Evolutionary conservation across 306 rosid species (phyloP).

Genomic region (Cucurbita maxima): DNA sequence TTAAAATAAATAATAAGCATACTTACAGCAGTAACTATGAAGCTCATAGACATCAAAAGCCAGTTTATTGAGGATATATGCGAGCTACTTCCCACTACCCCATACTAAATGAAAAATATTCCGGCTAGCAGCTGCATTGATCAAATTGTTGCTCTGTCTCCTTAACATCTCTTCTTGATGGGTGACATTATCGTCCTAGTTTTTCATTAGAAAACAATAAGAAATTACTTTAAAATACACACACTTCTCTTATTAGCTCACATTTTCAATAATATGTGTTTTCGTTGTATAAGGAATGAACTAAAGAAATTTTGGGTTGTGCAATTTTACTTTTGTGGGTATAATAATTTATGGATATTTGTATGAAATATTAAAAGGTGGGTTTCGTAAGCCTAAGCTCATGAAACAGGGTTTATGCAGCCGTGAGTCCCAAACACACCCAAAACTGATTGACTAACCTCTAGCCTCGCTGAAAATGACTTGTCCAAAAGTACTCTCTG

Average conservation of each 20-base stretch:
- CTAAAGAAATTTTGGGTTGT: background rate
- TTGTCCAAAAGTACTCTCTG: background rate
- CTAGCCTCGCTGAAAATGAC: background rate
- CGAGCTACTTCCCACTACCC: conserved; percentile 26
- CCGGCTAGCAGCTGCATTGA: conserved; percentile 65
- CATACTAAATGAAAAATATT: conserved; percentile 75
- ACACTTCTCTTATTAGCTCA: background rate
- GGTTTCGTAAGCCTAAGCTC: background rate
- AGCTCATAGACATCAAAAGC: background rate
- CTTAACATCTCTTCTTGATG: conserved; percentile 73
- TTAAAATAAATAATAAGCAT: background rate
- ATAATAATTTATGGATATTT: background rate
- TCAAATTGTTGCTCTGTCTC: conserved; percentile 40
- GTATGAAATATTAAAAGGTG: background rate
- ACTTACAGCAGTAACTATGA: background rate
- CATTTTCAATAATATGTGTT: background rate
- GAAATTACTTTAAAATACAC: background rate
- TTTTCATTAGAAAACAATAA: background rate
- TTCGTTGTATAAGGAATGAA: background rate
- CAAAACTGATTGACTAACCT: background rate
- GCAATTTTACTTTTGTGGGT: background rate
- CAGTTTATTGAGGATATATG: background rate
- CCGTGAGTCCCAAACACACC: background rate
- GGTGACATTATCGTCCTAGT: conserved; percentile 54
- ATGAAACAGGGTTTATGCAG: background rate